Evolutionary conservation across 805 yeast species (phyloP).

Genomic region (Candida rishiriensis): DNA sequence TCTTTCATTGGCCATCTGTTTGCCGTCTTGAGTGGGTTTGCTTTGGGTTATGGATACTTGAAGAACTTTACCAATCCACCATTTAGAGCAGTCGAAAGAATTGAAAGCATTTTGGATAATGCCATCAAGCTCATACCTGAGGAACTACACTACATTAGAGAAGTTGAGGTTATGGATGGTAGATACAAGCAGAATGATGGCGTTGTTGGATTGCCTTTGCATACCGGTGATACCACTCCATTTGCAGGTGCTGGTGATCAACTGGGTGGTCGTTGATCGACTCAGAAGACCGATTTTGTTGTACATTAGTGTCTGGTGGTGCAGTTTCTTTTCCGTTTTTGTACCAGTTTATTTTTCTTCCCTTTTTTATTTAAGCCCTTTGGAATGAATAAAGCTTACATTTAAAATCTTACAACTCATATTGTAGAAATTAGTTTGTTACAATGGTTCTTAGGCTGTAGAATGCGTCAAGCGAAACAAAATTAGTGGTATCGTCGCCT

Average conservation of each 20-base stretch:
- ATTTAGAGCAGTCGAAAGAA: slow-evolving; percentile 54
- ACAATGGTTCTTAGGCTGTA: too few relatives aligned
- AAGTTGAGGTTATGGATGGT: slow-evolving; percentile 46
- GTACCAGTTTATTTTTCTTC: background rate
- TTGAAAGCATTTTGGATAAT: slow-evolving; percentile 51
- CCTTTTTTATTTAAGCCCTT: background rate
- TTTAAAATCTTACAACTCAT: background rate
- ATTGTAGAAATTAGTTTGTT: background rate
- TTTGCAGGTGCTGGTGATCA: slow-evolving; percentile 23
- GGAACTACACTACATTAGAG: slow-evolving; percentile 53
- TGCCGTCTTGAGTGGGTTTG: slow-evolving; percentile 64
- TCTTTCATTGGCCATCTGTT: slow-evolving; percentile 73
- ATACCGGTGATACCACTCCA: slow-evolving; percentile 2
- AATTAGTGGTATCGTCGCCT: background rate
- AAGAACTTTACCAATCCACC: slow-evolving; percentile 60
- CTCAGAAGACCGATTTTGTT: background rate
- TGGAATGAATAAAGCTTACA: too few relatives aligned
- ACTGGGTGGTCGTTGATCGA: slow-evolving; percentile 14
- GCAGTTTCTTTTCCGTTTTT: too few relatives aligned
- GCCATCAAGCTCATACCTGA: slow-evolving; percentile 50
- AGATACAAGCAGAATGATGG: slow-evolving; percentile 16
- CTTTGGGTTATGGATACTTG: slow-evolving; percentile 53
- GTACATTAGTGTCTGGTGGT: background rate
- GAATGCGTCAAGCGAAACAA: too few relatives aligned
- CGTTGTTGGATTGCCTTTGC: slow-evolving; percentile 17